A percentile compares a stretch with the other conserved stretches of the same genome.
phyloP scores from a whole-genome alignment of 1,284 basidiomycete genomes.

The Apiotrichum veenhuisii region DNA sequence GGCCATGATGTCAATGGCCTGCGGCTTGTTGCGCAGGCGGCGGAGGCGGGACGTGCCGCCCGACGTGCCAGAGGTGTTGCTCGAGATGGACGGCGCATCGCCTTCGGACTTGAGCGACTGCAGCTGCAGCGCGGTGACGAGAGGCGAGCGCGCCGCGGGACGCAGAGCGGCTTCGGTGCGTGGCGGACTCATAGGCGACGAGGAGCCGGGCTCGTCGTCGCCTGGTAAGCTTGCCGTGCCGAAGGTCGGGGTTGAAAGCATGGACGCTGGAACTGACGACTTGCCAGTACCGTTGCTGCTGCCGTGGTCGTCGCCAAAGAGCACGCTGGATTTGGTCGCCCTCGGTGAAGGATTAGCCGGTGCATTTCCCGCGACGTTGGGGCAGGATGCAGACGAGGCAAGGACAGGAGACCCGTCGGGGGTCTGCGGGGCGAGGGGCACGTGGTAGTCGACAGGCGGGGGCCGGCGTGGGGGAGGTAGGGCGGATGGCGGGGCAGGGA shows the following conservation, averaged over 20 bases:
- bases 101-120: too few species aligned
- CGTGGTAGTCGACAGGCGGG: not conserved
- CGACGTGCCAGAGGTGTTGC: not conserved
- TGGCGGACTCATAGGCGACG: too few species aligned
- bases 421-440: not conserved
- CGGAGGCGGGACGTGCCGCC: constrained; percentile 11
- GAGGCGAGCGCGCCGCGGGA: not conserved
- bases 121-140: not conserved
- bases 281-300: not conserved
- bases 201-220: not conserved
- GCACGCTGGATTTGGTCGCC: not conserved
- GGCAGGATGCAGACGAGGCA: not conserved
- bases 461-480: constrained; percentile 5
- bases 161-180: too few species aligned
- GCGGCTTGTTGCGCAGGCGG: constrained; percentile 16
- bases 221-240: not conserved
- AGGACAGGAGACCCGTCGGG: not conserved
- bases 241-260: not conserved
- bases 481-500: constrained; percentile 18
- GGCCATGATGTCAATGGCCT: constrained; percentile 26
- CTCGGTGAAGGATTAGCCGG: not conserved
- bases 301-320: not conserved
- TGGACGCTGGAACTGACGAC: not conserved
- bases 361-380: not conserved
- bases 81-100: constrained; percentile 4